Conservation (phyloP, 1,284 basidiomycete genomes). For the Moniliophthora roreri region DNA sequence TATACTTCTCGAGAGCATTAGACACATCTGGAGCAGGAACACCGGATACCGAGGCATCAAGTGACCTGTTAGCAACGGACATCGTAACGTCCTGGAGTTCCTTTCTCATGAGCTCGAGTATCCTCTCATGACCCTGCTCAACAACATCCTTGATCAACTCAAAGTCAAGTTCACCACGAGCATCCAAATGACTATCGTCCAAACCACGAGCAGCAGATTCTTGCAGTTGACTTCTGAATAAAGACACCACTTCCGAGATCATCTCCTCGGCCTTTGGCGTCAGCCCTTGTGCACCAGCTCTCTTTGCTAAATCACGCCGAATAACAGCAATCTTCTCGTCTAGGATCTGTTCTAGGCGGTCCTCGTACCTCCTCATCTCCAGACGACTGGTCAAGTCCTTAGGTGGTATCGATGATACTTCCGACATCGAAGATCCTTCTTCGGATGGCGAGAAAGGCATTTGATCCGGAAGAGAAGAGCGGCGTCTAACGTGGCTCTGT, state of each 20-base stretch:
- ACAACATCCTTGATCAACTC: constrained; percentile 71
- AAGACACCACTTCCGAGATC: constrained; percentile 63
- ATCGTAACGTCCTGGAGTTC: constrained; percentile 49
- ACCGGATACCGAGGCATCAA: constrained; percentile 20
- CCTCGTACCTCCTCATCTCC: constrained; percentile 59
- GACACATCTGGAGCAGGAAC: constrained; percentile 28
- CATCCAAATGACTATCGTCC: constrained; percentile 69
- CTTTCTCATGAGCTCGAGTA: constrained; percentile 52
- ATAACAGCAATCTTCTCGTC: constrained; percentile 67
- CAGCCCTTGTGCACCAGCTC: constrained; percentile 22
- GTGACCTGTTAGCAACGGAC: constrained; percentile 29
- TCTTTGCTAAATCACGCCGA: constrained; percentile 37
- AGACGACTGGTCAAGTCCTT: constrained; percentile 54
- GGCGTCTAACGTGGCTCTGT: constrained; percentile 41
- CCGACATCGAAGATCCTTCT: constrained; percentile 25
- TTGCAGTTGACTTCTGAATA: constrained; percentile 67
- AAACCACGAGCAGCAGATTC: constrained; percentile 56
- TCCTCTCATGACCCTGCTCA: constrained; percentile 64
- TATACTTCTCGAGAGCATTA: constrained; percentile 55
- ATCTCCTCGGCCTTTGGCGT: constrained; percentile 53
- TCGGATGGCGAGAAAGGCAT: constrained; percentile 32
- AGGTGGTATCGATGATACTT: constrained; percentile 32
- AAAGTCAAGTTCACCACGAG: constrained; percentile 73
- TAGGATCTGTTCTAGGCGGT: constrained; percentile 56
- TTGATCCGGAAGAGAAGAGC: constrained; percentile 62